Base-by-base conservation (phyloP, 2,329 filamentous ascomycete species). In the Corniculantispora saksenae region DNA sequence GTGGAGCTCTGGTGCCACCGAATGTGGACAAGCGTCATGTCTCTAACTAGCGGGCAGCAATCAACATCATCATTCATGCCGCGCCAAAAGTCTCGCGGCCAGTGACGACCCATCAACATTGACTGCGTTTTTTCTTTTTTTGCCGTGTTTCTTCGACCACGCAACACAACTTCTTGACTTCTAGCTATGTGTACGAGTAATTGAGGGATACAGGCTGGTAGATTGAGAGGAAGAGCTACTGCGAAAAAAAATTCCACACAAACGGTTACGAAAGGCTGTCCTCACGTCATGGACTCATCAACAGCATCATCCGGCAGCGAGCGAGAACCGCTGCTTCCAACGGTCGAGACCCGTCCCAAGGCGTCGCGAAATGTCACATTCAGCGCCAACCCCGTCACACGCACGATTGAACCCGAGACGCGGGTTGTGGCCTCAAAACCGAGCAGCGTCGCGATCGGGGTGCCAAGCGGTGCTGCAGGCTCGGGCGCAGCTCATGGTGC, bases 341-440 rank as follows among this genome's bases (percentile, higher is more conserved):
- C 72, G n/a, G 65, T 73, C 50, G 72, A 76, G 45, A 61, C 67
- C 48, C 81, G 81, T 21, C 76, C 80, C 13, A 82, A 80, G 67
- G 80, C 83, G 19, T 72, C 81, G 59, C 86, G 91, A 69, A 91
- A 83, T 70, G 91, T 94, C 72, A 93, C 91, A 17, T 94, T 94
- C 81, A 91, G 92, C 73, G 84, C 90, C 5, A 88, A 89, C 68
- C 86, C 87, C 45, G 84, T 88, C 54, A 82, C 85, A n/a, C 83
- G 84, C 67, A 88, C 86, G 21, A 84, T 89, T 71, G 84, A 86
- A 69, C 82, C 83, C 23, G 81, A 82, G 69, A 55, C 69, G 69
- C 63, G 67, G 69, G 58, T 67, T 66, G 61, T 54, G 67, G 64
- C 47, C 74, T 66, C 64, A 64, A 67, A 66, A 58, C 65, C 62